These are phyloP conservation scores for Botryotinia narcissicola DNA, from an alignment of 2,329 filamentous ascomycete species.

Conservation along the genomic window DNA sequence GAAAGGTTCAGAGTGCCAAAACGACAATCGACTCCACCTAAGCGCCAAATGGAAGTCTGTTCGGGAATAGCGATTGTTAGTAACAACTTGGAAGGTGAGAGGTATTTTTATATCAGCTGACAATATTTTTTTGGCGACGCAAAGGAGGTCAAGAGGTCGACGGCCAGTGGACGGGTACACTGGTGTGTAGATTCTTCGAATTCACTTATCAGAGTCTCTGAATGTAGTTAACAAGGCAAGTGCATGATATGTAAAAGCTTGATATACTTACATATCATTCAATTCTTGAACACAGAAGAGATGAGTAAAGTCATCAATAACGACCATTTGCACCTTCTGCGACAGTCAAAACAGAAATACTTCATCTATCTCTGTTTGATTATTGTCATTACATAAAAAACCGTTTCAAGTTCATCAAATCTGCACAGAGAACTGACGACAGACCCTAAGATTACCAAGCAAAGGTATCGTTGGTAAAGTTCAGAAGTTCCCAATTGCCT, in stretches of 20 bases:
- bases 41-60: not conserved
- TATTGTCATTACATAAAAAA: not conserved
- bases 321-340: not conserved
- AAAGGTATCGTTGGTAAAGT: not conserved
- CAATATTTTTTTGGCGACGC: not conserved
- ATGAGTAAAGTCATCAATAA: not conserved
- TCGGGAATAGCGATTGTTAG: not conserved
- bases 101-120: not conserved
- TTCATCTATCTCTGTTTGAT: not conserved
- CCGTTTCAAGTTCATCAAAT: not conserved
- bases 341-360: not conserved
- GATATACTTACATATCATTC: not conserved
- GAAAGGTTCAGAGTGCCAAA: not conserved
- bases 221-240: not conserved
- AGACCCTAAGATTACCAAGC: not conserved
- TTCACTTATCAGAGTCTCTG: rapidly evolving
- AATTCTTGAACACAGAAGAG: not conserved
- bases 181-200: rapidly evolving
- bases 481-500: not conserved
- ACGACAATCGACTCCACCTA: not conserved
- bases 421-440: not conserved
- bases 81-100: not conserved
- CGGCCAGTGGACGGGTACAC: not conserved
- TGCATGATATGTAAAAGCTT: not conserved
- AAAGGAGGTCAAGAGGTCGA: not conserved